phyloP scores from a whole-genome alignment of 1,139 yeast genomes.

The Meyerozyma carpophila region DNA sequence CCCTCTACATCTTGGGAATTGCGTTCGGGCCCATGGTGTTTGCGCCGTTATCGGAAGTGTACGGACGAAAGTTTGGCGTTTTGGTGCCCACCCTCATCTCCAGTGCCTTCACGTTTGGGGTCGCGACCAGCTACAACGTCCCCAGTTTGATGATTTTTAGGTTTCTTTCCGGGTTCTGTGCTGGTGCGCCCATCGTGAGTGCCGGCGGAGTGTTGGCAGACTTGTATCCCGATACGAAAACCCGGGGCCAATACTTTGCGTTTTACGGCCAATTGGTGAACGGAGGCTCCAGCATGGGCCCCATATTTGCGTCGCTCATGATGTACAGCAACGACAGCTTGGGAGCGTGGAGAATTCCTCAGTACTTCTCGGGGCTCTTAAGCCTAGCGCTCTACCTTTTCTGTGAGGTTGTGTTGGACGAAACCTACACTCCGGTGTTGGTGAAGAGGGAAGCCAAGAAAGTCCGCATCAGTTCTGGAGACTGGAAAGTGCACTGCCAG shows the following conservation, averaged over 20 bases:
- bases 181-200: neutral
- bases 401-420: neutral
- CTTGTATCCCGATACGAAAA: neutral
- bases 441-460: neutral
- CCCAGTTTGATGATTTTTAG: neutral
- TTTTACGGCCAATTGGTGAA: neutral
- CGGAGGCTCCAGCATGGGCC: neutral
- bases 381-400: neutral
- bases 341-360: neutral
- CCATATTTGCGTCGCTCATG: neutral
- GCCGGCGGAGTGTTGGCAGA: neutral
- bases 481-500: neutral
- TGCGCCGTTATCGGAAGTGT: conserved; percentile 30
- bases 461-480: neutral
- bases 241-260: neutral
- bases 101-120: neutral
- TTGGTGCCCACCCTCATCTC: neutral
- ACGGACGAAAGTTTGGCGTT: neutral
- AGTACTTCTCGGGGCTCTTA: neutral
- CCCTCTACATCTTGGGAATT: conserved; percentile 34
- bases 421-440: neutral
- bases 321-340: neutral
- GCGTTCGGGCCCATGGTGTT: conserved; percentile 36
- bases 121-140: neutral
- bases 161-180: neutral